Evolutionary conservation across 805 yeast species (phyloP), one percentile per base, ranked within the genome.

Genomic region (Saturnispora dispora): DNA sequence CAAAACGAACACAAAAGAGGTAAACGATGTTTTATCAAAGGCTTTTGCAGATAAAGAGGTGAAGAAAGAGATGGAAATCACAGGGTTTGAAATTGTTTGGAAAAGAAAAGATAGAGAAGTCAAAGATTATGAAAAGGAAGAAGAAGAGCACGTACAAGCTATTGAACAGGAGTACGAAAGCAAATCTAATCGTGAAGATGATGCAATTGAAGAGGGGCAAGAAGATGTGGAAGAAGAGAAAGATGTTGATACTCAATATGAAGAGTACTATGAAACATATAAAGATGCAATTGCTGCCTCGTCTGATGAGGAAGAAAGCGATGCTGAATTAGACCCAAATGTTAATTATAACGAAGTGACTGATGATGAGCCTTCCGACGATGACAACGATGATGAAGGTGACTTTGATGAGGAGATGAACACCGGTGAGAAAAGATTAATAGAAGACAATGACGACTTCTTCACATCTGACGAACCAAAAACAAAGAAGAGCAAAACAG

Each of bases 321-420:
- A 63, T 5, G 67, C 52, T 11, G 59, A 45, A 8, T 53, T 64
- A 5, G 67, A 73, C 52, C 70, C 72, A 7, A 59, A 62, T 10
- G 63, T 74, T 5, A 67, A 79, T 58, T 78, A 83, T 59, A 79
- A 78, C 59, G 78, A 78, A 59, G 73, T 81, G 5, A 82, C 89
- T 0, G 90, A 84, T 61, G 82, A 79, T 55, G 87, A 82, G 54
- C 76, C 79, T 25, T 71, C 78, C 41, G 76, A 64, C 13, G 51
- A 48, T 28, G 53, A 25, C 8, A 25, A 53, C 15, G 47, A 30
- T 10, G 48, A 45, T 3, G 50, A 37, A 10, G 42, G 25, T 23
- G 30, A 42, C 17, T 32, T n/a, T 15, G 52, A 51, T 10, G 50
- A 35, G 3, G 57, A 55, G 3, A 23, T 25, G 4, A 54, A 57